Conservation (phyloP, 2,329 filamentous ascomycete species). For the Botrytis paeoniae region DNA sequence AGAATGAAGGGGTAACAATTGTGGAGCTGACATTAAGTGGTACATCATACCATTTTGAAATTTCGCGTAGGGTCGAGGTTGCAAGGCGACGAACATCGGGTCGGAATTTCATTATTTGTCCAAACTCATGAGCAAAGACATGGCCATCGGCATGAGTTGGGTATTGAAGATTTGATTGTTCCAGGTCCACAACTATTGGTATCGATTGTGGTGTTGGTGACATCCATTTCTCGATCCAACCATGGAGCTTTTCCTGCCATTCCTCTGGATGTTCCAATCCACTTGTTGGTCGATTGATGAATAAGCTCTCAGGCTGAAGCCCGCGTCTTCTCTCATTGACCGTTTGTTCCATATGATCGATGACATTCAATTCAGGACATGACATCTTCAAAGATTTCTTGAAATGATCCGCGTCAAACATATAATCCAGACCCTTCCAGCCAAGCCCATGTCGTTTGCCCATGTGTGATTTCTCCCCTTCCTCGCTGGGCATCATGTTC, state of each 20-base stretch:
- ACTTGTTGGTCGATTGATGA: slow-evolving; percentile 24
- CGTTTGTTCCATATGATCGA: slow-evolving; percentile 28
- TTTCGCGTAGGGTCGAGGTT: slow-evolving; percentile 24
- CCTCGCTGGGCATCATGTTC: slow-evolving; percentile 16
- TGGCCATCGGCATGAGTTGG: slow-evolving; percentile 30
- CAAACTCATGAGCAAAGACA: slow-evolving; percentile 29
- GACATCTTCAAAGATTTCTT: slow-evolving; percentile 29
- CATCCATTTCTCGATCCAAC: slow-evolving; percentile 29
- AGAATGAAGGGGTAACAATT: slow-evolving; percentile 22
- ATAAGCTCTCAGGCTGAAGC: slow-evolving; percentile 31
- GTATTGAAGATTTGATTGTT: slow-evolving; percentile 30
- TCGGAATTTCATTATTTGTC: slow-evolving; percentile 30
- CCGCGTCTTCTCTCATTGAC: slow-evolving; percentile 23
- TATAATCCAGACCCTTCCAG: slow-evolving; percentile 32
- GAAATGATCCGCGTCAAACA: slow-evolving; percentile 35
- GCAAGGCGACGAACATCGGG: slow-evolving; percentile 29
- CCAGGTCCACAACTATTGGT: slow-evolving; percentile 32
- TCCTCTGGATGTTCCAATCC: slow-evolving; percentile 29
- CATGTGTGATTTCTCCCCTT: slow-evolving; percentile 21
- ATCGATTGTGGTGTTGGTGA: slow-evolving; percentile 23
- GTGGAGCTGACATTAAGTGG: slow-evolving; percentile 16
- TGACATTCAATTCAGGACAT: slow-evolving; percentile 32
- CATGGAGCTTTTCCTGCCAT: slow-evolving; percentile 30
- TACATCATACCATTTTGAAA: slow-evolving; percentile 22
- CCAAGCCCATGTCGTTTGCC: slow-evolving; percentile 32